Conservation (phyloP, 148 eudicot species). For the Amaranthus palmeri region DNA sequence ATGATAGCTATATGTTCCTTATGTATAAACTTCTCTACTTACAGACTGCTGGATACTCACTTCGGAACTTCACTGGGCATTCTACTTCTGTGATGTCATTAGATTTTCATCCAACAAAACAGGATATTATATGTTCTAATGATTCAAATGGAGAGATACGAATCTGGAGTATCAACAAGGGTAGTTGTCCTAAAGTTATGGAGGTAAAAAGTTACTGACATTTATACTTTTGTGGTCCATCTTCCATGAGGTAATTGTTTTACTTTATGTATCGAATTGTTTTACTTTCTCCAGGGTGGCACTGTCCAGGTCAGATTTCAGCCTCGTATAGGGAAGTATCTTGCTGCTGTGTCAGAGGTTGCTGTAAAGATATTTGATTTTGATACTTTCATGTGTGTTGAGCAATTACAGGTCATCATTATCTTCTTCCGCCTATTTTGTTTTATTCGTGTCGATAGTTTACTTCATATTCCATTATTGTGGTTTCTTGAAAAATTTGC, state of each 20-base stretch:
- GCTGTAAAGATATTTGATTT: slow-evolving; percentile 31
- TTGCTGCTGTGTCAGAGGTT: slow-evolving; percentile 41
- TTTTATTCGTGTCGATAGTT: not conserved
- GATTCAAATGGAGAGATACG: slow-evolving; percentile 48
- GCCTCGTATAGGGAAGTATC: slow-evolving; percentile 37
- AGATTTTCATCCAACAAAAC: slow-evolving; percentile 49
- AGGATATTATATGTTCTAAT: slow-evolving; percentile 45
- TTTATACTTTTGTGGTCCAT: not conserved
- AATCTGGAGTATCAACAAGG: slow-evolving; percentile 45
- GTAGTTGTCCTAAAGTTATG: slow-evolving; percentile 35
- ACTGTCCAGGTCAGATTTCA: slow-evolving; percentile 43
- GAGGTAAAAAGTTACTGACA: slow-evolving; percentile 27
- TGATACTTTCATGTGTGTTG: slow-evolving; percentile 21
- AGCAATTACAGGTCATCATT: slow-evolving; percentile 28
- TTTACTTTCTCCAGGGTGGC: slow-evolving; percentile 30
- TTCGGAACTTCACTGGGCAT: slow-evolving; percentile 49
- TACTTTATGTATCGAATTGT: not conserved
- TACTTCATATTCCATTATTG: not conserved
- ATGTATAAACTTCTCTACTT: not conserved
- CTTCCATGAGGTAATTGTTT: not conserved
- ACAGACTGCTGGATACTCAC: slow-evolving; percentile 48
- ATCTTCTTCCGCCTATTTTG: not conserved
- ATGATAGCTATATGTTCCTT: not conserved
- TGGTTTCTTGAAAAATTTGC: not conserved
- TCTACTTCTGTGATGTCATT: slow-evolving; percentile 42